Conservation (phyloP, 805 yeast genomes). For the Sugiyamaella valdiviana region DNA sequence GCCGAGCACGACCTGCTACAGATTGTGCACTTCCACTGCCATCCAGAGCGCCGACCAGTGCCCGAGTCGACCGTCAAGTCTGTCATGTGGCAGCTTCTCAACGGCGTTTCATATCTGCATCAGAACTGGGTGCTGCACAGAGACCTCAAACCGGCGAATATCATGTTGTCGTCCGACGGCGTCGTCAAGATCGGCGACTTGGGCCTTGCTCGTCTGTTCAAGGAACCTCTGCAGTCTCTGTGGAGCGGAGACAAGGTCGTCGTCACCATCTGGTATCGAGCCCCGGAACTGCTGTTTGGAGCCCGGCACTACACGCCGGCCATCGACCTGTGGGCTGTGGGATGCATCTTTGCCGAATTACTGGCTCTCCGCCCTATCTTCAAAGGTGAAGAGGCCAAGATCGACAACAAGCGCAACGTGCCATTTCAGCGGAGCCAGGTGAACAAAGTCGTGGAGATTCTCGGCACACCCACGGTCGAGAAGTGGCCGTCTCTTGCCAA, state of each 20-base stretch:
- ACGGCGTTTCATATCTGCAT: constrained; percentile 86
- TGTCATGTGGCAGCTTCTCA: constrained; percentile 84
- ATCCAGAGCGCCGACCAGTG: constrained; percentile 73
- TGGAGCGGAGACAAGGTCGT: constrained; percentile 94
- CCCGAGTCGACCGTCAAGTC: constrained; percentile 77
- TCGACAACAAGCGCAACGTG: constrained; percentile 86
- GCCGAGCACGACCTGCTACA: constrained; percentile 95
- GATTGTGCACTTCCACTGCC: constrained; percentile 89
- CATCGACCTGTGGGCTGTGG: constrained; percentile 92
- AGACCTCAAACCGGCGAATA: constrained; percentile 95
- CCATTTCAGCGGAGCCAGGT: constrained; percentile 94
- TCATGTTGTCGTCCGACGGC: constrained; percentile 87
- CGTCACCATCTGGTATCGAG: constrained; percentile 95
- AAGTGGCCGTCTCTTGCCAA: constrained; percentile 72
- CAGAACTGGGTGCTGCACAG: constrained; percentile 96
- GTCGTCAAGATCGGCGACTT: constrained; percentile 93
- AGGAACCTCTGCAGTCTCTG: constrained; percentile 76
- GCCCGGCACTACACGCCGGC: constrained; percentile 91
- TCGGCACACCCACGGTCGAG: constrained; percentile 79
- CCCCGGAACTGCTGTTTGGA: constrained; percentile 86
- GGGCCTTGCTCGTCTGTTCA: constrained; percentile 84
- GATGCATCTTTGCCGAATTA: constrained; percentile 89
- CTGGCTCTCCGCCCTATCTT: constrained; percentile 85
- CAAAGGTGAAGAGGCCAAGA: constrained; percentile 96
- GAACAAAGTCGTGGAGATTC: constrained; percentile 82